Evolutionary conservation across 495 filamentous ascomycete species (phyloP).

Genomic region (Rusavskia elegans): DNA sequence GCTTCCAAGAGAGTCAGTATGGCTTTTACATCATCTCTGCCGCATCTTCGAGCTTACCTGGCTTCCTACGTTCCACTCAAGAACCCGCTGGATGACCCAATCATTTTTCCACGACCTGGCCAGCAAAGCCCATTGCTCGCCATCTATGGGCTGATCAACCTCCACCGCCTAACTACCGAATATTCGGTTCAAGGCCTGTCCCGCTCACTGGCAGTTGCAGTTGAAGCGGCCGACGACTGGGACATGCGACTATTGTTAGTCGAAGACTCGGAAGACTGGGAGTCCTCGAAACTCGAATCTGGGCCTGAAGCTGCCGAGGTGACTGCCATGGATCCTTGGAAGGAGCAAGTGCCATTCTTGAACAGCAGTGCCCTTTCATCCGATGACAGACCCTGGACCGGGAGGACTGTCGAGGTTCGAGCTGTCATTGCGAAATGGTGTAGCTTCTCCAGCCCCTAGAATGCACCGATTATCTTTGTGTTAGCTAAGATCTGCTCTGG

Average conservation of each 20-base stretch:
- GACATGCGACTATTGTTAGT: constrained; percentile 23
- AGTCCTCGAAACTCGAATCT: neutral
- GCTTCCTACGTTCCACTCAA: constrained; percentile 29
- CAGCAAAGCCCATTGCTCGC: constrained; percentile 30
- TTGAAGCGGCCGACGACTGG: constrained; percentile 41
- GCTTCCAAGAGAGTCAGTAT: constrained; percentile 49
- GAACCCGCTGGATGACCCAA: constrained; percentile 14
- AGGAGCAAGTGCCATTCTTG: constrained; percentile 44
- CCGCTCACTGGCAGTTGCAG: constrained; percentile 46
- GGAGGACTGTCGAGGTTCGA: constrained; percentile 49
- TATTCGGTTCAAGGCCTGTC: constrained; percentile 73
- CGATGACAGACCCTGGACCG: constrained; percentile 44
- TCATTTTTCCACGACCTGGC: neutral
- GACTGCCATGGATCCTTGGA: constrained; percentile 27
- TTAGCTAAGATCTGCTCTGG: too few species aligned
- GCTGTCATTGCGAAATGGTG: constrained; percentile 62
- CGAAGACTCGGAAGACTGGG: constrained; percentile 17
- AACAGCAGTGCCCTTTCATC: constrained; percentile 37
- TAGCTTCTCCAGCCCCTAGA: constrained; percentile 24
- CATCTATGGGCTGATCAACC: constrained; percentile 46
- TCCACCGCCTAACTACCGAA: constrained; percentile 60
- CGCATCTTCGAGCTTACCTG: constrained; percentile 63
- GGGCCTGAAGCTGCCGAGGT: constrained; percentile 14
- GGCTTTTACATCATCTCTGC: constrained; percentile 56
- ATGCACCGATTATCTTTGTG: too few species aligned